Conservation (phyloP, 192 early-diverging fungal species). For the Mortierella claussenii region DNA sequence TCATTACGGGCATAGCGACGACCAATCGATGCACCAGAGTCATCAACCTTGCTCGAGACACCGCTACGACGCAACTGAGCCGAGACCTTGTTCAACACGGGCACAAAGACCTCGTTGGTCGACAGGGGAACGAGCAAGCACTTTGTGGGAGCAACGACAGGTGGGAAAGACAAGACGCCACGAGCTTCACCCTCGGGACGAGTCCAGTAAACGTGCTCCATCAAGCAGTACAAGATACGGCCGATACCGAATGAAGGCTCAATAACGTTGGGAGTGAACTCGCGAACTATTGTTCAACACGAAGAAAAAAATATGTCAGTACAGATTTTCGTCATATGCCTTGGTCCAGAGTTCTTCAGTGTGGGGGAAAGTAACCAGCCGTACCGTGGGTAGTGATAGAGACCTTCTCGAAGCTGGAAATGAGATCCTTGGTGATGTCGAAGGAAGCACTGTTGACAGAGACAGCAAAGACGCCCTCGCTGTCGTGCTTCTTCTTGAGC, state of each 20-base stretch:
- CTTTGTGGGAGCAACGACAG: slow-evolving; percentile 95
- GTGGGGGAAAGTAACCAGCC: no score
- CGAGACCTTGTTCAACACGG: slow-evolving; percentile 60
- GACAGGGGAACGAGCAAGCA: slow-evolving; percentile 91
- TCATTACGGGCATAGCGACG: slow-evolving; percentile 97
- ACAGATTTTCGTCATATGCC: no score
- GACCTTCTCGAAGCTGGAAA: slow-evolving; percentile 40
- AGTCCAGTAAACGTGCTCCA: slow-evolving; percentile 95
- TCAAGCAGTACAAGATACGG: slow-evolving; percentile 94
- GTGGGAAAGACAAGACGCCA: slow-evolving; percentile 88
- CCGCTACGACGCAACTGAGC: slow-evolving; percentile 76
- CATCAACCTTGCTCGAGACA: slow-evolving; percentile 89
- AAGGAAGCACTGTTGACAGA: slow-evolving; percentile 73
- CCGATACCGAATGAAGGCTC: slow-evolving; percentile 99
- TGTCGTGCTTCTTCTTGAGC: slow-evolving; percentile 65
- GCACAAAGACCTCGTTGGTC: slow-evolving; percentile 79
- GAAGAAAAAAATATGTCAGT: neutral
- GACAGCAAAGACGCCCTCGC: slow-evolving; percentile 60
- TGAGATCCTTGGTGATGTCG: slow-evolving; percentile 64
- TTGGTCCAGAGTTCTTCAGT: no score
- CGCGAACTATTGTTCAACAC: slow-evolving; percentile 69
- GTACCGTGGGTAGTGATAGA: slow-evolving; percentile 41
- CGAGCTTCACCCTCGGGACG: slow-evolving; percentile 93
- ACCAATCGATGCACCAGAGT: slow-evolving; percentile 90
- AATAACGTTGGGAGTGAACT: slow-evolving; percentile 98